Percentiles rank a stretch among this genome's conserved stretches.
These are phyloP conservation scores for Nakaseomyces kungkrabaensis DNA, from an alignment of 1,139 yeast species.

Conservation along the genomic window DNA sequence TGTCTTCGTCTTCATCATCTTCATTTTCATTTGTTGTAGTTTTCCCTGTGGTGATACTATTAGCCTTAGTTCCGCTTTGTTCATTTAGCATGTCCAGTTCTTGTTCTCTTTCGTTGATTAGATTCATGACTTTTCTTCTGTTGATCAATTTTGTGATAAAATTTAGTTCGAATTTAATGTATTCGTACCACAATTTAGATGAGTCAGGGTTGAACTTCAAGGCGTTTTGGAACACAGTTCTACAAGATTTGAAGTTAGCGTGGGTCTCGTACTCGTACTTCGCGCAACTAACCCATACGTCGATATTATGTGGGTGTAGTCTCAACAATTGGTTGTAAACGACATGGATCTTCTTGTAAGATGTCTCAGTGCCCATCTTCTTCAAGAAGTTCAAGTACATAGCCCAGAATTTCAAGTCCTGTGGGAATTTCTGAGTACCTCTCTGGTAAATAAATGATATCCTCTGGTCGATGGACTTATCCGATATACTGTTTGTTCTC, in stretches of 20 bases:
- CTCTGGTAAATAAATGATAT: slow-evolving; percentile 77
- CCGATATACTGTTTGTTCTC: slow-evolving; percentile 52
- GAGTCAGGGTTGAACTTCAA: slow-evolving; percentile 75
- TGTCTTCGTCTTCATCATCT: slow-evolving; percentile 36
- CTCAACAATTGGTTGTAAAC: slow-evolving; percentile 72
- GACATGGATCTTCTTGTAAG: slow-evolving; percentile 71
- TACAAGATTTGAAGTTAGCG: slow-evolving; percentile 81
- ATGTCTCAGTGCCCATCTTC: slow-evolving; percentile 40
- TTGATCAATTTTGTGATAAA: slow-evolving; percentile 77
- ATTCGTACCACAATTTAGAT: slow-evolving; percentile 67
- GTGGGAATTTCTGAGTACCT: slow-evolving; percentile 72
- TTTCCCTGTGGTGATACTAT: slow-evolving; percentile 12
- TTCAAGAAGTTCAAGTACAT: slow-evolving; percentile 68
- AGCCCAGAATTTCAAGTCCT: slow-evolving; percentile 69
- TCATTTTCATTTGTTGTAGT: slow-evolving; percentile 24
- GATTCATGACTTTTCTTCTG: slow-evolving; percentile 72
- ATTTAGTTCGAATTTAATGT: slow-evolving; percentile 78
- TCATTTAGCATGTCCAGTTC: slow-evolving; percentile 34
- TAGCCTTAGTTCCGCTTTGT: slow-evolving; percentile 5
- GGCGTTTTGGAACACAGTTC: slow-evolving; percentile 77
- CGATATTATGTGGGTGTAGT: slow-evolving; percentile 82
- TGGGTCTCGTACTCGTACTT: slow-evolving; percentile 85
- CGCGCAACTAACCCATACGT: slow-evolving; percentile 92
- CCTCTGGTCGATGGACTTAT: slow-evolving; percentile 81
- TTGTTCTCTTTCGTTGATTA: slow-evolving; percentile 65